These are phyloP conservation scores for Takashimella koratensis DNA, from an alignment of 1,284 basidiomycete genomes.

Conservation along the genomic window DNA sequence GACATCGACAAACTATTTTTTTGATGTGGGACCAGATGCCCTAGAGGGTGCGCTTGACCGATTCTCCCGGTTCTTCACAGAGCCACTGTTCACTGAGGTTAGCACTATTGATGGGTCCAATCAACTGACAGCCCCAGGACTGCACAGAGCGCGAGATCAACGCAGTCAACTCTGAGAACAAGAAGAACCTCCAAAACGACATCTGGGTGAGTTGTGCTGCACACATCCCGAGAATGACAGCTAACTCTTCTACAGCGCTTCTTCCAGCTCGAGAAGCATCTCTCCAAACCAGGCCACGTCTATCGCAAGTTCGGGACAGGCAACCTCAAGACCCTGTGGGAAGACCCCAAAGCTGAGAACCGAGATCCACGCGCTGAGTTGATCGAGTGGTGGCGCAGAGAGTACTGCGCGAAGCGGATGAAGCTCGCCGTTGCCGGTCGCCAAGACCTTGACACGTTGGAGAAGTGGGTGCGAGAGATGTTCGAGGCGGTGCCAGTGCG, in stretches of 20 bases:
- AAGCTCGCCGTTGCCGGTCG: constrained; percentile 84
- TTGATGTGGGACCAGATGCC: constrained; percentile 83
- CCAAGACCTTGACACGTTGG: constrained; percentile 56
- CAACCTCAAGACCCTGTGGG: constrained; percentile 76
- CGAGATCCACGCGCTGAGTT: constrained; percentile 85
- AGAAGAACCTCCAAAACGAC: constrained; percentile 95
- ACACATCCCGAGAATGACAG: neutral
- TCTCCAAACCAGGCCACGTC: constrained; percentile 73
- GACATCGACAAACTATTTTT: constrained; percentile 79
- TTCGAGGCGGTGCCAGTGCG: constrained; percentile 44
- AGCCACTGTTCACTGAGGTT: constrained; percentile 72
- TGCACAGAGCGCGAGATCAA: constrained; percentile 93
- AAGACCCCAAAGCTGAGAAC: constrained; percentile 57
- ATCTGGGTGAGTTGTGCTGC: constrained; percentile 63
- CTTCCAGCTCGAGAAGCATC: constrained; percentile 90
- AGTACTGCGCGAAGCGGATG: constrained; percentile 95
- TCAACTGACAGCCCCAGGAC: constrained; percentile 47
- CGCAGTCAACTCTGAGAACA: constrained; percentile 97
- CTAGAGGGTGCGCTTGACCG: constrained; percentile 81
- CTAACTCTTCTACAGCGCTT: constrained; percentile 67
- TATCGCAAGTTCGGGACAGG: constrained; percentile 94
- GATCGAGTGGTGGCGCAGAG: constrained; percentile 89
- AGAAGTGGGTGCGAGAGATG: constrained; percentile 42
- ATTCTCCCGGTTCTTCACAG: constrained; percentile 92
- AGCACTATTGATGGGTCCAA: constrained; percentile 3